Base-by-base conservation (phyloP, 176 grass and related monocot genomes). In the Thalia dealbata region DNA sequence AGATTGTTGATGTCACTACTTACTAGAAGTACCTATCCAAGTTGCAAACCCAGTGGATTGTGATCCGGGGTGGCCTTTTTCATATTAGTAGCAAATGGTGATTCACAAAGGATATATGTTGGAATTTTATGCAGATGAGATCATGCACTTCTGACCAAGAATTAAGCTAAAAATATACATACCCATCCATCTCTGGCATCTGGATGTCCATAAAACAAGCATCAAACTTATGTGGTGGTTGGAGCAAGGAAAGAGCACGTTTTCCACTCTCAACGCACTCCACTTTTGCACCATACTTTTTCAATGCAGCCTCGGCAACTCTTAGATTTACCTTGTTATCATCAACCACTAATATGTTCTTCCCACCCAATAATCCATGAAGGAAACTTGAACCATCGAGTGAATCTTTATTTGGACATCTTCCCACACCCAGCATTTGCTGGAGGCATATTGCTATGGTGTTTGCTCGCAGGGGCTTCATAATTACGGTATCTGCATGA, bases 121-220 rank as follows among this genome's bases (percentile, higher is more conserved):
- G 18, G 3, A 51, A 26, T 56, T 18, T 35, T 32, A 71, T 76
- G 19, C 8, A 66, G 65, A 48, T 58, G 54, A 18, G 6, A 9
- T n/a, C 7, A n/a, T 38, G 32, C 32, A 38, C 32, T 38, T 38
- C 32, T 58, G 21, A 22, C 54, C 5, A n/a, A 7, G 54, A 58
- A 58, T 58, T 58, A 58, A 29, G 61, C 2, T 58, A 29, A 18
- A 10, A 26, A 41, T 43, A 84, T 74, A 70, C 90, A 77, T 85
- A 99, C 95, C 95, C 95, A 54, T 99, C 90, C 95, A 99, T 99
- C 83, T 93, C 95, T 19, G 95, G 95, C 95, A 99, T 99, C 75
- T 99, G 95, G 81, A 99, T 83, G 84, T 99, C 95, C 95, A 99
- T 99, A 58, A 99, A 89, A 69, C 95, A 99, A n/a, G 91, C 85